Base-by-base conservation (phyloP, 306 rosid species). In the Vigna reflexopilosa region DNA sequence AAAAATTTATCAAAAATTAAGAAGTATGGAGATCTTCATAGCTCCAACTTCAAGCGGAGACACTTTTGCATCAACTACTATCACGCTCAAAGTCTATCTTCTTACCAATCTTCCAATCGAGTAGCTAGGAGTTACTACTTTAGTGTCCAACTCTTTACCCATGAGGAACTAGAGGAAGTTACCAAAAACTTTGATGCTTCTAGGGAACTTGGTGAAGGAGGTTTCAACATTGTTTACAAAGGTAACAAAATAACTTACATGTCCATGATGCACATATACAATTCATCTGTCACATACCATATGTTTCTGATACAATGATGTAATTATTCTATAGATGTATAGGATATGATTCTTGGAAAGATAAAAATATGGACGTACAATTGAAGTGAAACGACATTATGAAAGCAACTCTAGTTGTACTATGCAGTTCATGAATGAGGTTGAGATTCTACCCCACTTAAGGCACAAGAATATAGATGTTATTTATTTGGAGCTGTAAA, bases 301-400 rank as follows among this genome's bases (percentile, higher is more conserved):
- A 9, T 10, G 48, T 44, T 9, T 10, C 48, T 44, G 3, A 10
- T 44, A 44, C 14, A 10, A 44, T 44, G 14, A 44, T 10, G 2
- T 44, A 44, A 9, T 2, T 44, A 44, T 44, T 44, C 14, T 44
- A 44, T 9, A 9, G 48, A 44, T 44, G 9, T 44, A 2, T 44
- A 44, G 13, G 48, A 44, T 44, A 44, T 9, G 48, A 44, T 44
- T 9, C 10, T 10, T 7, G 44, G 44, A 40, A 40, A 40, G 7
- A 40, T 40, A 40, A 1, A 72, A 15, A 3, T 97, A 95, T 71
- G 98, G 98, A 36, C 97, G 96, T 2, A 81, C 74, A 14, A 96
- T 92, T 79, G 98, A 97, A 7, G 98, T 94, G 85, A 94, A 94
- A 87, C 94, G 98, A 64, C 89, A 85, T 6, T 92, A 85, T 28